phyloP scores from a whole-genome alignment of 192 early-diverging fungal genomes.

The Podila horticola region DNA sequence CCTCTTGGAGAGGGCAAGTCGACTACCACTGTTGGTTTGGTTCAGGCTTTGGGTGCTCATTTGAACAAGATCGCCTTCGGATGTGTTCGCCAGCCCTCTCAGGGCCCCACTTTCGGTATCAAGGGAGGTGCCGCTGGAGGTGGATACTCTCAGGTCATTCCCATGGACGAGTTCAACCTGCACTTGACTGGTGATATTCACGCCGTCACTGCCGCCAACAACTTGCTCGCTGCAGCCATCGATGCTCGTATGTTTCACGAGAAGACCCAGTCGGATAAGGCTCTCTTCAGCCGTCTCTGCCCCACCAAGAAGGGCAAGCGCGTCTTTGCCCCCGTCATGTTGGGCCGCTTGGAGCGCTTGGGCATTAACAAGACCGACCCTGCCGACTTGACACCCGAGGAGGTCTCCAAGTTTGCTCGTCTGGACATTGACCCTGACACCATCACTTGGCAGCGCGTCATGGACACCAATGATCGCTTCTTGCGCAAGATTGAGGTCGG shows the following conservation, averaged over 20 bases:
- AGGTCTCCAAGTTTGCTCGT: slow-evolving; percentile 82
- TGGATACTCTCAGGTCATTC: slow-evolving; percentile 99
- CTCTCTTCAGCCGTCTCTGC: slow-evolving; percentile 89
- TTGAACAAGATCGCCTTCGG: slow-evolving; percentile 89
- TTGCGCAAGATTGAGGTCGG: slow-evolving; percentile 93
- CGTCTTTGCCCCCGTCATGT: slow-evolving; percentile 85
- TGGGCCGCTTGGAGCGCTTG: slow-evolving; percentile 80
- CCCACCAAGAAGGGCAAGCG: slow-evolving; percentile 90
- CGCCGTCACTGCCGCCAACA: slow-evolving; percentile 97
- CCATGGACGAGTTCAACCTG: slow-evolving; percentile 99
- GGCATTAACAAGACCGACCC: slow-evolving; percentile 87
- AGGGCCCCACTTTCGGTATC: slow-evolving; percentile 99
- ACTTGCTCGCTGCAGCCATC: slow-evolving; percentile 94
- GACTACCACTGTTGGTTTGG: slow-evolving; percentile 94
- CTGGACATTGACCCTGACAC: slow-evolving; percentile 95
- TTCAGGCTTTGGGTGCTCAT: slow-evolving; percentile 96
- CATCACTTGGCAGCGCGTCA: slow-evolving; percentile 96
- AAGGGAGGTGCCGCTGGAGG: slow-evolving; percentile 99
- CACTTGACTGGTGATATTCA: slow-evolving; percentile 99
- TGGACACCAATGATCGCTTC: slow-evolving; percentile 98
- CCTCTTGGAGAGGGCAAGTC: slow-evolving; percentile 99
- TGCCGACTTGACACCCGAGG: slow-evolving; percentile 81
- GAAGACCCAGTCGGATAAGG: slow-evolving; percentile 61
- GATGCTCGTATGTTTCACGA: slow-evolving; percentile 99
- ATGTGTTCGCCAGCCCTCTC: slow-evolving; percentile 98